Evolutionary conservation across 768 basidiomycete genomes (phyloP), one percentile per base, ranked within the genome.

Genomic region (Lactarius pseudohatsudake): DNA sequence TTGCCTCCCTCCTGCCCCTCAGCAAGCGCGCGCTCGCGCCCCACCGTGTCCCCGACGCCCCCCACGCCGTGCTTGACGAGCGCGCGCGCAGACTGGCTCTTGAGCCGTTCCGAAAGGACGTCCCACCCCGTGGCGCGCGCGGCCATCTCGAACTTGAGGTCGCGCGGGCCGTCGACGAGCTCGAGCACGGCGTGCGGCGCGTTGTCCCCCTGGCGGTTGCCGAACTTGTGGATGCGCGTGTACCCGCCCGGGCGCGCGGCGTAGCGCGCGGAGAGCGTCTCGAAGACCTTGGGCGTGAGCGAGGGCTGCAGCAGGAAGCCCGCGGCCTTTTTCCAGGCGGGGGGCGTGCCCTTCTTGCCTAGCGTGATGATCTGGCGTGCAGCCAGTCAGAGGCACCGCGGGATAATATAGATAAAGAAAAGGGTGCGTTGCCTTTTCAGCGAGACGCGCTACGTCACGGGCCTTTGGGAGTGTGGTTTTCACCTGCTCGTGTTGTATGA

Each of bases 391-490:
- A 61, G 43, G 26, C 8, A n/a, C n/a, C 50, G 58, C 47, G 20
- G 47, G 13, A 38, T 26, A 26, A 26, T 22, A 38, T 34, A 26
- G 26, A 30, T 26, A 30, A 7, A 18, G 8, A 34, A 30, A 10
- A 16, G 6, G n/a, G 40, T 20, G 32, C 20, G 72, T 26, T 65
- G 89, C 95, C 87, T 96, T 96, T 74, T 99, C 96, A 18, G 95
- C 96, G 61, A 98, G 79, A 71, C 94, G 84, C 16, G 93, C 93
- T 5, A 95, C 80, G 72, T 97, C 95, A 75, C 91, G 89, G 2
- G 97, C 97, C 77, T 98, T 98, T 38, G 96, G 90, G 18, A 98
- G 79, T 0, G 97, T 99, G 7, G 97, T 98, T 76, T 91, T 90
- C 75, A 99, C 94, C 74, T 93, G 91, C 74, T 97, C 94, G 78